phyloP scores from a whole-genome alignment of 1,284 basidiomycete genomes.

The Neolentinus lepideus region DNA sequence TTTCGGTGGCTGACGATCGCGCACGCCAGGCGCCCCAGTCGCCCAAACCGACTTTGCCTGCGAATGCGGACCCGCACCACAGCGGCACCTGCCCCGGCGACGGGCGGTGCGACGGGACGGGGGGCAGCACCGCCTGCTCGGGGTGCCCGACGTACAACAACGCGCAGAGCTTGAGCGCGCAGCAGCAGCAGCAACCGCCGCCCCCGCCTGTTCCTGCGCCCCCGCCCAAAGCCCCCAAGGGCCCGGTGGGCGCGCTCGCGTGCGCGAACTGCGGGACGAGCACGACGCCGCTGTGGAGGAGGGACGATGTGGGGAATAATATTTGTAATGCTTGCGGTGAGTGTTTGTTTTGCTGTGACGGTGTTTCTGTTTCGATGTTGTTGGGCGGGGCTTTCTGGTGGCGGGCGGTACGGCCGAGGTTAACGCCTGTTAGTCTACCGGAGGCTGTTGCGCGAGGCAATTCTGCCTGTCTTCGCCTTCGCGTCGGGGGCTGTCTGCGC shows the following conservation, averaged over 20 bases:
- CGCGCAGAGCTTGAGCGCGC: slow-evolving; percentile 28
- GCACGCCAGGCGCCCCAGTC: not conserved
- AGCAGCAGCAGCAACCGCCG: slow-evolving; percentile 3
- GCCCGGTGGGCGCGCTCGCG: slow-evolving; percentile 71
- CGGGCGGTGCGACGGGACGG: slow-evolving; percentile 91
- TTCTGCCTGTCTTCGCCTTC: not conserved
- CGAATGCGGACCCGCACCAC: slow-evolving; percentile 21
- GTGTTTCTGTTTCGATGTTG: not conserved
- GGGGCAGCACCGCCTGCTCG: slow-evolving; percentile 83
- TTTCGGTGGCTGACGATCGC: not conserved
- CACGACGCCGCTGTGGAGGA: slow-evolving; percentile 90
- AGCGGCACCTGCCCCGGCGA: slow-evolving; percentile 90
- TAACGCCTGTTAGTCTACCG: not conserved
- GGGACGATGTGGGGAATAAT: slow-evolving; percentile 91
- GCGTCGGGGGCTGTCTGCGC: not conserved
- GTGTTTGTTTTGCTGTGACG: slow-evolving; percentile 26
- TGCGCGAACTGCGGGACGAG: slow-evolving; percentile 92
- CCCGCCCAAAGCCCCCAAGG: slow-evolving; percentile 21
- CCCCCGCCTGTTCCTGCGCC: slow-evolving; percentile 14
- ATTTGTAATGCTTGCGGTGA: slow-evolving; percentile 91
- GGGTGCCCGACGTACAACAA: slow-evolving; percentile 96
- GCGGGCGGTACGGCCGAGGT: not conserved
- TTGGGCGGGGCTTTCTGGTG: not conserved
- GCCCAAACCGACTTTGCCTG: slow-evolving; percentile 8
- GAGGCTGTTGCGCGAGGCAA: not conserved